Evolutionary conservation across 108 stramenopile genomes (phyloP).

Genomic region (Parmales sp.): DNA sequence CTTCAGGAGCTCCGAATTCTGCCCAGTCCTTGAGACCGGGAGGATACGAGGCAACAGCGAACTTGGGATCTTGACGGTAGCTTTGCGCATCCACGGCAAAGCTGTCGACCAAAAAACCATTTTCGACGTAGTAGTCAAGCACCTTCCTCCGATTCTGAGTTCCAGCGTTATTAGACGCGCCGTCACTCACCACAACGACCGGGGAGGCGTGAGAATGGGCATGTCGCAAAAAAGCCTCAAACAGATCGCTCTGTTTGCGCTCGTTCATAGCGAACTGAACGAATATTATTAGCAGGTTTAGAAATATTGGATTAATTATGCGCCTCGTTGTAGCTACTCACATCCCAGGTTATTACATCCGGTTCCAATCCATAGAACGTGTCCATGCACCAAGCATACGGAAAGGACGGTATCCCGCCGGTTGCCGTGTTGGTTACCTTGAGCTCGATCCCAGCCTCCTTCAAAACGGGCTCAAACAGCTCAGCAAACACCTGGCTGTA

Average conservation of each 20-base stretch:
- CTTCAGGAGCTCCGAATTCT: constrained; percentile 67
- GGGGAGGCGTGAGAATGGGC: too few species aligned
- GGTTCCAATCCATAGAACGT: constrained; percentile 60
- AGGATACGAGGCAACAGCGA: constrained; percentile 19
- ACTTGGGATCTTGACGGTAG: constrained; percentile 22
- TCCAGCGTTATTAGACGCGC: too few species aligned
- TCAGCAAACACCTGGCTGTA: constrained; percentile 59
- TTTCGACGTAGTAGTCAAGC: too few species aligned
- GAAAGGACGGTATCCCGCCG: constrained; percentile 76
- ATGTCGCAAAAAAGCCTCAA: constrained; percentile 69
- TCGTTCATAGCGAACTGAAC: constrained; percentile 83
- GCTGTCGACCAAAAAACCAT: too few species aligned
- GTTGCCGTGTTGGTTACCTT: constrained; percentile 64
- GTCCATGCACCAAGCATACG: constrained; percentile 69
- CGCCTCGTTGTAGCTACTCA: too few species aligned
- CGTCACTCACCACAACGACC: too few species aligned
- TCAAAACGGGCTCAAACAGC: constrained; percentile 36
- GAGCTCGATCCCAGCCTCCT: constrained; percentile 35
- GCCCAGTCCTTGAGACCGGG: constrained; percentile 60
- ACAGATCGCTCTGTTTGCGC: constrained; percentile 32
- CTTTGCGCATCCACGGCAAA: constrained; percentile 30
- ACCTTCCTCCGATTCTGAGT: too few species aligned
- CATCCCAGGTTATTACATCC: constrained; percentile 66
- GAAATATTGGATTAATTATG: too few species aligned
- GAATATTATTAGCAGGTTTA: too few species aligned